Evolutionary conservation across 1,284 basidiomycete species (phyloP).

Genomic region (Leccinum pachyderme): DNA sequence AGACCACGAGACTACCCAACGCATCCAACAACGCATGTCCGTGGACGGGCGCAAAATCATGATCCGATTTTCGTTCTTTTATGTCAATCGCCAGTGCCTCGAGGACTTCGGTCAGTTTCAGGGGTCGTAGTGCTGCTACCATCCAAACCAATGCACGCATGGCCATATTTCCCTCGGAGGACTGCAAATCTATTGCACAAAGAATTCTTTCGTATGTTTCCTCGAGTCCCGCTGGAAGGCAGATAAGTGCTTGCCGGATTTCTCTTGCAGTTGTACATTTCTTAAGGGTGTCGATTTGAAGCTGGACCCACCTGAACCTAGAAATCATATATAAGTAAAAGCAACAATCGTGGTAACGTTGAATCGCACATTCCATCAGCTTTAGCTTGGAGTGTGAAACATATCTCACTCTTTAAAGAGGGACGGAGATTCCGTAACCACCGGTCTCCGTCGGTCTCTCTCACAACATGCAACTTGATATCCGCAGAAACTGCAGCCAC

Average conservation of each 20-base stretch:
- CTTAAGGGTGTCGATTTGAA: constrained; percentile 11
- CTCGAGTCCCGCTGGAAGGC: constrained; percentile 5
- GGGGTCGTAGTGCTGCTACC: background rate
- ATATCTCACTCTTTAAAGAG: background rate
- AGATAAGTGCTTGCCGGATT: background rate
- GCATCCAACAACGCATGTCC: constrained; percentile 5
- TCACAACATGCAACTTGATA: background rate
- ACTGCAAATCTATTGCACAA: background rate
- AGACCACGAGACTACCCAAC: constrained; percentile 14
- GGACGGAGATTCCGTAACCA: constrained; percentile 1
- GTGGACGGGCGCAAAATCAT: background rate
- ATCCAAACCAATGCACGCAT: constrained; percentile 9
- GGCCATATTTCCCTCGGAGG: background rate
- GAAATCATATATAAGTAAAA: background rate
- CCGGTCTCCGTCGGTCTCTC: constrained; percentile 6
- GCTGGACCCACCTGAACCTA: constrained; percentile 10
- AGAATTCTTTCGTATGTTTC: constrained; percentile 10
- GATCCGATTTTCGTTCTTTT: background rate
- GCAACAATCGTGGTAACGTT: background rate
- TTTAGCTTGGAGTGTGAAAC: background rate
- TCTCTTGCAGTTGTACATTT: background rate
- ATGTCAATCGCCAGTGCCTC: constrained; percentile 13
- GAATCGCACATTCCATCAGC: constrained; percentile 10
- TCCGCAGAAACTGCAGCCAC: background rate
- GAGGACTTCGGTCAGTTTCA: constrained; percentile 3